Base-by-base conservation (phyloP, 1,284 basidiomycete genomes). In the Entoloma clypeatum region DNA sequence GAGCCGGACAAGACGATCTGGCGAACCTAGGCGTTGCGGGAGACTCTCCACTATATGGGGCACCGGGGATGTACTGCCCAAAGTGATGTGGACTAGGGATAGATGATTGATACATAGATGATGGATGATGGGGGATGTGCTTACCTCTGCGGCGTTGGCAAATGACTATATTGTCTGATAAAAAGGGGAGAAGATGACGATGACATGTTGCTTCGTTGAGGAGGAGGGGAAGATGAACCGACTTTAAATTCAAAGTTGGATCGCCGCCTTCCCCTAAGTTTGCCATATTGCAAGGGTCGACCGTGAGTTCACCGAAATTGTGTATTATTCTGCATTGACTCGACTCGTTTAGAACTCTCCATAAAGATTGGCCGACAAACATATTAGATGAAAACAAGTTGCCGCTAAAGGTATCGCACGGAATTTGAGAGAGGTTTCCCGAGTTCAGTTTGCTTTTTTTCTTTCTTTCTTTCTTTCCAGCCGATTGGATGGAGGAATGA, bases 121-220 rank as follows among this genome's bases (percentile, higher is more conserved):
- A 17, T 14, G 18, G 32, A 48, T 32, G 51, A 41, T 28, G 39
- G 24, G 19, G 21, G 36, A 23, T 10, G 8, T 48, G 45, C 60
- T 54, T 44, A 79, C 79, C 77, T 81, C 54, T 79, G 77, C 13
- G 79, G 79, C 13, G 79, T 82, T 8, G 77, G 79, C 16, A 81
- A 60, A 55, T 80, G 77, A n/a, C 63, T 64, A 42, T 59, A 62
- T 29, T 54, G 59, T 29, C 50, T 58, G 7, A 60, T 43, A 17
- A 57, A 46, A 47, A 62, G 62, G 7, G 61, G 47, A 17, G 61
- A 51, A 9, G 57, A 44, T 9, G 58, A 52, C 9, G 43, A n/a
- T n/a, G n/a, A n/a, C 7, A 19, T 4, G 36, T 41, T 10, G 39
- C 30, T 7, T 28, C 10, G 19, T n/a, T 24, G 6, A 33, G 4